Percentiles rank a stretch among this genome's conserved stretches.
phyloP scores from a whole-genome alignment of 306 rosid genomes.

The Fragaria vesca region DNA sequence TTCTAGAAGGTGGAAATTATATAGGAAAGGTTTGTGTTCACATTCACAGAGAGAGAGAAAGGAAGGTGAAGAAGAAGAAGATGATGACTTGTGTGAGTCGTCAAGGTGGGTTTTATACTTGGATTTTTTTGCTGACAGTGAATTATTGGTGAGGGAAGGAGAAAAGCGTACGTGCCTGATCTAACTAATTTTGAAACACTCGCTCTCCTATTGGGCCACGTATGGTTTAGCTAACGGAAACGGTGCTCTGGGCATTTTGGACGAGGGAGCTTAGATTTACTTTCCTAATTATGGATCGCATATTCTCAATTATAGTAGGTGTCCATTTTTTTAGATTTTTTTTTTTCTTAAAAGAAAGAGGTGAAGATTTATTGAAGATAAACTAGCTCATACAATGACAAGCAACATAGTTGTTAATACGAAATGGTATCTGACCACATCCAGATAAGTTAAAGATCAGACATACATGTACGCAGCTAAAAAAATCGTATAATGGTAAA shows the following conservation, averaged over 20 bases:
- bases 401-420: too few relatives aligned
- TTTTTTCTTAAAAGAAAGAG: too few relatives aligned
- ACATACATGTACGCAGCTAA: too few relatives aligned
- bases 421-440: too few relatives aligned
- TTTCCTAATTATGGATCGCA: background rate
- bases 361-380: too few relatives aligned
- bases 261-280: background rate
- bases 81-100: slow-evolving; percentile 17
- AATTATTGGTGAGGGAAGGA: slow-evolving; percentile 11
- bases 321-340: too few relatives aligned
- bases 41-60: slow-evolving; percentile 8
- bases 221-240: background rate
- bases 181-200: background rate
- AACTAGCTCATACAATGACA: too few relatives aligned
- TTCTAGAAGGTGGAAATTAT: slow-evolving; percentile 22
- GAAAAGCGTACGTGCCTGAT: background rate
- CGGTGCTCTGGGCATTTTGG: background rate
- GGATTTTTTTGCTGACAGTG: background rate
- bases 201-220: slow-evolving; percentile 1
- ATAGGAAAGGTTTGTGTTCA: slow-evolving; percentile 25
- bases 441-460: too few relatives aligned
- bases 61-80: background rate
- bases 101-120: background rate
- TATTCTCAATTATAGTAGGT: background rate
- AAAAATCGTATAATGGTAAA: too few relatives aligned